Conservation (phyloP, 148 eudicot species). For the Fagopyrum esculentum region DNA sequence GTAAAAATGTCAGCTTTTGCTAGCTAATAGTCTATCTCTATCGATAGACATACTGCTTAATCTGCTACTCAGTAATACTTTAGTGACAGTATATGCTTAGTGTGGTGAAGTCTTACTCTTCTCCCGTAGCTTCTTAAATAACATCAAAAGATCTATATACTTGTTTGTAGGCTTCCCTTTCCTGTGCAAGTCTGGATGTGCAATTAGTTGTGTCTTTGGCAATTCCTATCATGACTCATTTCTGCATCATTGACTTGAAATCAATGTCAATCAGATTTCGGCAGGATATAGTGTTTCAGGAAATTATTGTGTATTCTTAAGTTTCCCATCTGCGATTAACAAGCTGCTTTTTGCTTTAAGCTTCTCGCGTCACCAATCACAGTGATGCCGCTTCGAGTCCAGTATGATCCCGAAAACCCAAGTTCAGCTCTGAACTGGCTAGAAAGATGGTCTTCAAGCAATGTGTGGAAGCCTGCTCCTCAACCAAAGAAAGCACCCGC, state of each 20-base stretch:
- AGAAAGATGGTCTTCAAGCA: slow-evolving; percentile 45
- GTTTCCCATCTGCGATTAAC: slow-evolving; percentile 1
- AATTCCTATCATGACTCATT: background rate
- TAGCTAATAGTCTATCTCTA: background rate
- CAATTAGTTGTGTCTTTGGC: background rate
- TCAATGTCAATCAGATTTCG: background rate
- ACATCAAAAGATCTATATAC: background rate
- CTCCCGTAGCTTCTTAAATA: background rate
- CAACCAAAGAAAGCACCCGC: slow-evolving; percentile 29
- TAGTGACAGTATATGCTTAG: background rate
- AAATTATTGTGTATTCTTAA: background rate
- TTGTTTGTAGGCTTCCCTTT: background rate
- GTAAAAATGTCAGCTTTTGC: background rate
- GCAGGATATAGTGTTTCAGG: background rate
- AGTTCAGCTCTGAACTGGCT: slow-evolving; percentile 45
- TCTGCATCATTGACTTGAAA: background rate
- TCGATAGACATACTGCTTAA: background rate
- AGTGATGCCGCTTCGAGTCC: slow-evolving; percentile 46
- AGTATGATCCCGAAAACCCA: slow-evolving; percentile 41
- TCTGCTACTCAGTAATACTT: no score
- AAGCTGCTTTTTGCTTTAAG: slow-evolving; percentile 19
- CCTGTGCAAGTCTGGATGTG: background rate
- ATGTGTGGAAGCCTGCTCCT: slow-evolving; percentile 40
- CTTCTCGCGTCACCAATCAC: slow-evolving; percentile 47
- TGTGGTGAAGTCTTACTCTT: background rate